Evolutionary conservation across 805 yeast genomes (phyloP).

Genomic region (Metschnikowia drakensbergensis): DNA sequence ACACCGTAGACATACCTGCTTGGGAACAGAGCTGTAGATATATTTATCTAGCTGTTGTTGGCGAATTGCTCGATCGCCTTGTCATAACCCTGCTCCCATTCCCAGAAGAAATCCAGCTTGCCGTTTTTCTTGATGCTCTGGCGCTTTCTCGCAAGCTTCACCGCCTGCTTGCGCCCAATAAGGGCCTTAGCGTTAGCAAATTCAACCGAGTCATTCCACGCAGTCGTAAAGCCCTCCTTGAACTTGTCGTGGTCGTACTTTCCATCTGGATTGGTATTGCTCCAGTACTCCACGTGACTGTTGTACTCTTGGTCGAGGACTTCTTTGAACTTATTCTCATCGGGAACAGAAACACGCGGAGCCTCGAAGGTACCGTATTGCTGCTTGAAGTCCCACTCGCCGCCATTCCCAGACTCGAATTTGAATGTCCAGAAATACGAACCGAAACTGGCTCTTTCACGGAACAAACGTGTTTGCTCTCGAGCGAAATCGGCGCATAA

Average conservation of each 20-base stretch:
- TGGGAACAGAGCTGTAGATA: not conserved
- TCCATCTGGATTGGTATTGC: slow-evolving; percentile 49
- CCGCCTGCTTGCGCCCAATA: slow-evolving; percentile 66
- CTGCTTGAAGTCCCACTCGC: slow-evolving; percentile 91
- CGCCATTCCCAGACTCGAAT: slow-evolving; percentile 86
- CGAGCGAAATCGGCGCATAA: slow-evolving; percentile 62
- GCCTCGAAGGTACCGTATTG: slow-evolving; percentile 49
- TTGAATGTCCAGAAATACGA: slow-evolving; percentile 88
- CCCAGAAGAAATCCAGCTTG: slow-evolving; percentile 63
- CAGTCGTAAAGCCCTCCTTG: slow-evolving; percentile 72
- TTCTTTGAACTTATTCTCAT: slow-evolving; percentile 39
- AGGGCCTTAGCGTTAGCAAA: slow-evolving; percentile 68
- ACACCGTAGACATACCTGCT: no score
- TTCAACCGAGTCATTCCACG: slow-evolving; percentile 66
- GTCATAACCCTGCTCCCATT: slow-evolving; percentile 83
- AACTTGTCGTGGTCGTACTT: slow-evolving; percentile 78
- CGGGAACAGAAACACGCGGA: slow-evolving; percentile 33
- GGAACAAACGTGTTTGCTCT: slow-evolving; percentile 46
- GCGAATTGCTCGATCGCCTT: slow-evolving; percentile 51
- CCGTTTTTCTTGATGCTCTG: slow-evolving; percentile 64
- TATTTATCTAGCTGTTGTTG: not conserved
- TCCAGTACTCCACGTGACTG: slow-evolving; percentile 69
- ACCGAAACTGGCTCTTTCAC: slow-evolving; percentile 60
- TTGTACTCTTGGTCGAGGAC: slow-evolving; percentile 33
- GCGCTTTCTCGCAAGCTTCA: slow-evolving; percentile 47